Evolutionary conservation across 2,329 filamentous ascomycete species (phyloP), one percentile per base, ranked within the genome.

Genomic region (Aspergillus hortae): DNA sequence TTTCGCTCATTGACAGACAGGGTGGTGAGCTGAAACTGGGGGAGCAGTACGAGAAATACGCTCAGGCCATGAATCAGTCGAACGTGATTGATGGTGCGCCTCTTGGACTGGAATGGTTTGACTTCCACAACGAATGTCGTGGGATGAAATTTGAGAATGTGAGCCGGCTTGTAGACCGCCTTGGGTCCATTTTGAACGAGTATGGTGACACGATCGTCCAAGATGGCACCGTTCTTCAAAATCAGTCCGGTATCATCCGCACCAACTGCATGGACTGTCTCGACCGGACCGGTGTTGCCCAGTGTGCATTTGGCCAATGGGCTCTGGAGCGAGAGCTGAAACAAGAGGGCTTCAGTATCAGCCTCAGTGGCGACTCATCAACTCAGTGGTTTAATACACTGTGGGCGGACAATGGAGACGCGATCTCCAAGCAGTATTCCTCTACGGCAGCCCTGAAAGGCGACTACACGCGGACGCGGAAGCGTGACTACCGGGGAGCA

Each of bases 261-360:
- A 96, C 91, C 1, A 99, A 99, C 66, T 99, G 94, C 70, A 97
- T 99, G 94, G 94, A 99, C 66, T 99, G 94, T 62, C 77, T 99
- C 9, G 94, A 99, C 68, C 84, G 94, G 19, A 99, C 94, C 2
- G 97, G 97, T 61, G 92, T 99, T 19, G 91, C 92, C 38, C 92
- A 97, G 71, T 95, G 90, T 65, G 94, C 91, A 0, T 92, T 92
- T 67, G 94, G 84, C 4, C 89, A 90, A 64, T 84, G 87, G 64
- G 88, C 90, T 58, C 78, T 99, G 2, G 90, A 96, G 59, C 68
- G 80, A 30, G 90, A 96, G 65, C 78, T 99, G 2, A 86, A 83
- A 52, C 78, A 82, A 17, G 85, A 95, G 56, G 89, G 88, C 0
- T 86, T 91, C 54, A 84, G 87, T 51, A 87, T 95, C 72, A 84